phyloP scores from a whole-genome alignment of 352 stramenopile species.

The Globisporangium emineosum region DNA sequence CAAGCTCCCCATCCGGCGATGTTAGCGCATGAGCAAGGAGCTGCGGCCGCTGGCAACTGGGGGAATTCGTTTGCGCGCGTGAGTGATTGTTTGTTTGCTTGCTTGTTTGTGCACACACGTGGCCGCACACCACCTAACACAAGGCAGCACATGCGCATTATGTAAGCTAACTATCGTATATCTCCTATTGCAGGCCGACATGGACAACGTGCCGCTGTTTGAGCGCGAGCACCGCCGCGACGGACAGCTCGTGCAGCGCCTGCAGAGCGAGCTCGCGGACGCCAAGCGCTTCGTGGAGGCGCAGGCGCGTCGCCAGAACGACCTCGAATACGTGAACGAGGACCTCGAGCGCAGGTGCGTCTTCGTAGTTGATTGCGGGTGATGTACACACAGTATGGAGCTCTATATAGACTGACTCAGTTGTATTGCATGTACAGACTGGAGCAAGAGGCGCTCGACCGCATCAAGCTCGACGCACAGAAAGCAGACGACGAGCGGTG shows the following conservation, averaged over 20 bases:
- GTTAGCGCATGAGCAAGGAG: slow-evolving; percentile 25
- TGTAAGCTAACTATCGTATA: neutral
- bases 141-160: neutral
- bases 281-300: slow-evolving; percentile 83
- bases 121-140: neutral
- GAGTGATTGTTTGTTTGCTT: slow-evolving; percentile 9
- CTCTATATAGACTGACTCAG: neutral
- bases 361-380: neutral
- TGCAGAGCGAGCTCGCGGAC: slow-evolving; percentile 83
- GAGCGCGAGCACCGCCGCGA: slow-evolving; percentile 86
- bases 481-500: slow-evolving; percentile 84
- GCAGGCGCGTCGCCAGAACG: slow-evolving; percentile 78
- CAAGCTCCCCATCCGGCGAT: slow-evolving; percentile 10
- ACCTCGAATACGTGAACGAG: slow-evolving; percentile 86
- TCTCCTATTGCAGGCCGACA: slow-evolving; percentile 42
- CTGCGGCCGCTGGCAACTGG: slow-evolving; percentile 40
- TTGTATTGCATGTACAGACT: slow-evolving; percentile 22
- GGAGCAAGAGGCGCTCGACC: slow-evolving; percentile 81
- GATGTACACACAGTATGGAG: neutral
- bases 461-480: slow-evolving; percentile 77
- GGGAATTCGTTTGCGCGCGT: slow-evolving; percentile 46
- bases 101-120: too few relatives aligned
- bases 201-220: slow-evolving; percentile 83
- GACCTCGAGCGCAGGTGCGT: slow-evolving; percentile 69
- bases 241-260: slow-evolving; percentile 75